These are phyloP conservation scores for Gynandropsis gynandra DNA, from an alignment of 345 rosid genomes.

Conservation along the genomic window DNA sequence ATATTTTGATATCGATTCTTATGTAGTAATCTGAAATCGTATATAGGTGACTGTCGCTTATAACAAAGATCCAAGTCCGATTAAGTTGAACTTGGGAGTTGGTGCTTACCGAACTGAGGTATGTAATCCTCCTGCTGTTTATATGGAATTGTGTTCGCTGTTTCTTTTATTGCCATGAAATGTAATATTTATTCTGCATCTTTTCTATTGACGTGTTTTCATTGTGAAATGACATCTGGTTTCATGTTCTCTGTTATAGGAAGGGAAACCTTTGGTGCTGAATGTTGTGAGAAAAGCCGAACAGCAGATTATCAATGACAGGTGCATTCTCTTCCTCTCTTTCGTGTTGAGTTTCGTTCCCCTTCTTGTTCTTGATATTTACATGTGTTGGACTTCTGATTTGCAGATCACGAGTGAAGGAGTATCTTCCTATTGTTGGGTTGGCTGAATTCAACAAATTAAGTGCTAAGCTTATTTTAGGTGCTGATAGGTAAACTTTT, in stretches of 20 bases:
- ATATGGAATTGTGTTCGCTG: constrained; percentile 5
- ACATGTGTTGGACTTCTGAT: constrained; percentile 13
- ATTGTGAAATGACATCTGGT: background rate
- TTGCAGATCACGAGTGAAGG: constrained; percentile 59
- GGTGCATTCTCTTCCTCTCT: too few relatives aligned
- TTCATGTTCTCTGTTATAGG: constrained; percentile 31
- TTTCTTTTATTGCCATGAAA: background rate
- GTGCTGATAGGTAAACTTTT: constrained; percentile 46
- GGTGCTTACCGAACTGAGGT: constrained; percentile 98
- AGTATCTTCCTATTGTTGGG: constrained; percentile 84
- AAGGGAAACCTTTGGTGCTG: constrained; percentile 74
- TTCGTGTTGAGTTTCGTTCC: too few relatives aligned
- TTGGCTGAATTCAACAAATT: constrained; percentile 74
- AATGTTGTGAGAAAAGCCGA: constrained; percentile 76
- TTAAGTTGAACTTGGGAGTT: constrained; percentile 92
- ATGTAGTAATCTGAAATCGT: too few relatives aligned
- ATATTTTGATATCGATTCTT: too few relatives aligned
- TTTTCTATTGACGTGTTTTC: background rate
- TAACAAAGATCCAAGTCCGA: constrained; percentile 83
- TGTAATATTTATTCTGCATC: background rate
- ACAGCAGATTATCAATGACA: constrained; percentile 63
- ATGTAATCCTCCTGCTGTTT: background rate
- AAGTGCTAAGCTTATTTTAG: constrained; percentile 81
- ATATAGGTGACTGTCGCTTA: constrained; percentile 86
- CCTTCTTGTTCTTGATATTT: background rate